A percentile compares a stretch with the other conserved stretches of the same genome.
Evolutionary conservation across 352 stramenopile genomes (phyloP).

Genomic region (Phytopythium ostracodes): DNA sequence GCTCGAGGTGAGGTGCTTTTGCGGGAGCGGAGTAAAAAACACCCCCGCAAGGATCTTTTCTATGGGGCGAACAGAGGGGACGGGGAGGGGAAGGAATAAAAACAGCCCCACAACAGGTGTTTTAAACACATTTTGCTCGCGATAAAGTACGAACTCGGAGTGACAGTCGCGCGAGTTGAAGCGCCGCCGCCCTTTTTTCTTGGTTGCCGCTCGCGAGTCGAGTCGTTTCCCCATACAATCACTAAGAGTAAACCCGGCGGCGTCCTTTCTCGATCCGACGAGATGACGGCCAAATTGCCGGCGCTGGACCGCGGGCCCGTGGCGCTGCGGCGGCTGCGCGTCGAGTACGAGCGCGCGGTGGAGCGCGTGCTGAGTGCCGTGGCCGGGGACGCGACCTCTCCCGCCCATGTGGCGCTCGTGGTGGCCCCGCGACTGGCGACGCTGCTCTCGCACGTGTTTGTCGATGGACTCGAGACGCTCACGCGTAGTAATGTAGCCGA

Average conservation of each 20-base stretch:
- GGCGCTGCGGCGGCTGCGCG: conserved; percentile 33
- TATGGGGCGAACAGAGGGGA: not conserved
- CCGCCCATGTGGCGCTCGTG: conserved; percentile 40
- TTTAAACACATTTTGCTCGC: too few relatives aligned
- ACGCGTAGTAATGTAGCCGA: conserved; percentile 32
- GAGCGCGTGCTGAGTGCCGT: conserved; percentile 32
- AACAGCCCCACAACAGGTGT: too few relatives aligned
- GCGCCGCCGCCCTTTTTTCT: not conserved
- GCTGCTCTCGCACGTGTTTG: conserved; percentile 60
- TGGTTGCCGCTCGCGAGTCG: not conserved
- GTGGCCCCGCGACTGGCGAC: conserved; percentile 46
- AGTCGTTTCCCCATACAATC: not conserved
- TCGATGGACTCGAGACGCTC: conserved; percentile 35
- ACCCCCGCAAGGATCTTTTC: not conserved
- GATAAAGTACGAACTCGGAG: not conserved
- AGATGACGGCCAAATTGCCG: conserved; percentile 11
- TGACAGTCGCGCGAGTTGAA: not conserved
- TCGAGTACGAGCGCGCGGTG: conserved; percentile 37
- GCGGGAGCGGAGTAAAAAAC: too few relatives aligned
- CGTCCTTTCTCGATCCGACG: not conserved
- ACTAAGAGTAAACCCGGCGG: not conserved
- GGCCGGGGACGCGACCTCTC: not conserved
- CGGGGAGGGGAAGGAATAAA: too few relatives aligned
- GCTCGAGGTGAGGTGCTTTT: too few relatives aligned
- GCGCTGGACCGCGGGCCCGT: conserved; percentile 22